Evolutionary conservation across 2,329 filamentous ascomycete genomes (phyloP).

Genomic region (Trichophyton schoenleinii): DNA sequence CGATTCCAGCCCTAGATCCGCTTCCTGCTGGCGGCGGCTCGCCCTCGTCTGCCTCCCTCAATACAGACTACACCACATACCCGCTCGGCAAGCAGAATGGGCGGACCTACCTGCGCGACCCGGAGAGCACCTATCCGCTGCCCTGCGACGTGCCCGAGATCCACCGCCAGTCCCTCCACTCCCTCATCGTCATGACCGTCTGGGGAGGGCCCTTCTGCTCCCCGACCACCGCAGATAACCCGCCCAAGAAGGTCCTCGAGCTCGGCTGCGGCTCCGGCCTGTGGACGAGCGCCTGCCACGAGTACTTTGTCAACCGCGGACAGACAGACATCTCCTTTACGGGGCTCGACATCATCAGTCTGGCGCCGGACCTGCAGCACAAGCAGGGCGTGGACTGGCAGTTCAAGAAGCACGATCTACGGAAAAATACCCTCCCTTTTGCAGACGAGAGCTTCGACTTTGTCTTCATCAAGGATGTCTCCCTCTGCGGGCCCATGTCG

Average conservation of each 20-base stretch:
- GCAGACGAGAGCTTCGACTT: constrained; percentile 70
- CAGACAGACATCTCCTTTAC: constrained; percentile 62
- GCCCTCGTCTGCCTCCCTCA: constrained; percentile 22
- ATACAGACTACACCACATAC: constrained; percentile 31
- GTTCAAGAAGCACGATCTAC: constrained; percentile 79
- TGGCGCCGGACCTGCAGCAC: constrained; percentile 48
- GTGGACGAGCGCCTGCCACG: constrained; percentile 80
- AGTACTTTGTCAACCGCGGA: constrained; percentile 59
- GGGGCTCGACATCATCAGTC: constrained; percentile 66
- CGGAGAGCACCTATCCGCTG: constrained; percentile 62
- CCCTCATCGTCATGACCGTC: constrained; percentile 65
- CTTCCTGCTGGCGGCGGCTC: constrained; percentile 16
- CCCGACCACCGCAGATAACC: constrained; percentile 50
- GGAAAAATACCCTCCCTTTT: constrained; percentile 64
- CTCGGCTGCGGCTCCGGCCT: constrained; percentile 77
- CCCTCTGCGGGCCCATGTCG: constrained; percentile 50
- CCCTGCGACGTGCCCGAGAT: constrained; percentile 79
- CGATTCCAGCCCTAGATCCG: constrained; percentile 12
- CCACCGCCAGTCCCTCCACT: constrained; percentile 74
- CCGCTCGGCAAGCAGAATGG: constrained; percentile 64
- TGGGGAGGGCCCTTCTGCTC: constrained; percentile 71
- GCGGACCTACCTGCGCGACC: constrained; percentile 69
- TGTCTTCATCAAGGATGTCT: constrained; percentile 76
- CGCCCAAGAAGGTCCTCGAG: constrained; percentile 69
- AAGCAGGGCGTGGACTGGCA: constrained; percentile 72